Evolutionary conservation across 768 basidiomycete species (phyloP).

Genomic region (Glaciozyma antarctica): DNA sequence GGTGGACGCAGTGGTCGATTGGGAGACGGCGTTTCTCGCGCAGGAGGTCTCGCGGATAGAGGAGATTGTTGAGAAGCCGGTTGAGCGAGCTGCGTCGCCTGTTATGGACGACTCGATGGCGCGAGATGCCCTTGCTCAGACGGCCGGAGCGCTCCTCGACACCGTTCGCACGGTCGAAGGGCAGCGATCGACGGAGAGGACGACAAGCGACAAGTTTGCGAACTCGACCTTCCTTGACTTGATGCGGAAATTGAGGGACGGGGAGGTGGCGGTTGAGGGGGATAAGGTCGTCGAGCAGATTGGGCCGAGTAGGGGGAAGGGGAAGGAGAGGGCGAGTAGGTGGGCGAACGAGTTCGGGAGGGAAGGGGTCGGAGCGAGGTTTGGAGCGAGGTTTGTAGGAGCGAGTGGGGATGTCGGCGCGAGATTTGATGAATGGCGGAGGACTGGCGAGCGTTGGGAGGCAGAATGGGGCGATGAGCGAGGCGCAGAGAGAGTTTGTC

Average conservation of each 20-base stretch:
- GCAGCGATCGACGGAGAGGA: conserved; percentile 43
- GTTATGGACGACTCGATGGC: conserved; percentile 21
- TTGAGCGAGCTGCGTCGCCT: conserved; percentile 19
- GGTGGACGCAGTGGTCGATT: conserved; percentile 14
- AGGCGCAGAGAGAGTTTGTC: neutral
- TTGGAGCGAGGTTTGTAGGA: no score
- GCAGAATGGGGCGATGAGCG: no score
- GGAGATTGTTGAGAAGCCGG: conserved; percentile 15
- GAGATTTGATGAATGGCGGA: no score
- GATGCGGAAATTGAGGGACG: conserved; percentile 75
- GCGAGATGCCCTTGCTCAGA: conserved; percentile 63
- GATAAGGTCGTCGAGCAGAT: conserved; percentile 55
- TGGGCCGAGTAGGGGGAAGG: conserved; percentile 40
- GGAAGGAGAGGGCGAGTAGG: conserved; percentile 25
- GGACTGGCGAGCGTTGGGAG: no score
- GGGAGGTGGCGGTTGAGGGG: conserved; percentile 65
- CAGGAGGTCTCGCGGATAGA: conserved; percentile 18
- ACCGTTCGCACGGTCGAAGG: conserved; percentile 44
- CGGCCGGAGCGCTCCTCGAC: conserved; percentile 67
- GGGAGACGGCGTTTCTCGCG: conserved; percentile 33
- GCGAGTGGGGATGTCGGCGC: no score
- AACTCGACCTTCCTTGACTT: conserved; percentile 73
- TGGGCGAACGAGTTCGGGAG: conserved; percentile 35
- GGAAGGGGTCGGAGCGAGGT: conserved; percentile 15
- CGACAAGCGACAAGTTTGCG: conserved; percentile 69